phyloP scores from a whole-genome alignment of 192 early-diverging fungal genomes.

The Backusella psychrophila region DNA sequence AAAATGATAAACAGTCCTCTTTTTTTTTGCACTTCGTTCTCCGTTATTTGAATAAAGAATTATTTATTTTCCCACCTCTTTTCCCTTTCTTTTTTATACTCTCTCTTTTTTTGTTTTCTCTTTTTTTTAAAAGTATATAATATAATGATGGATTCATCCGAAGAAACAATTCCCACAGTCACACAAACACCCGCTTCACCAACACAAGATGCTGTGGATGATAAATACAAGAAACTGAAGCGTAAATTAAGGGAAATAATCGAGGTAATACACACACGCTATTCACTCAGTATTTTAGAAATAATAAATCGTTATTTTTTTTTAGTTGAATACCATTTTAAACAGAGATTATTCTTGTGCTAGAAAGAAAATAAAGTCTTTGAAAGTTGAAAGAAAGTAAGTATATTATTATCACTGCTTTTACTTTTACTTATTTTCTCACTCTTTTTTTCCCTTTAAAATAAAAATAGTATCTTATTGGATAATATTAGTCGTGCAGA shows the following conservation, averaged over 20 bases:
- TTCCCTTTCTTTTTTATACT: background rate
- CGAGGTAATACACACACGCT: slow-evolving; percentile 33
- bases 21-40: slow-evolving; percentile 4
- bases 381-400: slow-evolving; percentile 32
- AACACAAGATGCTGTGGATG: slow-evolving; percentile 27
- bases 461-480: slow-evolving; percentile 17
- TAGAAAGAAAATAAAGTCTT: slow-evolving; percentile 24
- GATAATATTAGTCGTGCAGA: slow-evolving; percentile 28
- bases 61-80: slow-evolving; percentile 11
- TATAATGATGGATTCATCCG: background rate
- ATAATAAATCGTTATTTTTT: background rate
- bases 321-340: slow-evolving; percentile 18
- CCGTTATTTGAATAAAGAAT: background rate
- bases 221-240: slow-evolving; percentile 45
- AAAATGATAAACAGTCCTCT: slow-evolving; percentile 3
- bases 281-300: background rate
- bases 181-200: slow-evolving; percentile 3
- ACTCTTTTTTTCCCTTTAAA: background rate
- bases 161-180: slow-evolving; percentile 1
- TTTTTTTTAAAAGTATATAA: background rate
- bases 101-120: background rate
- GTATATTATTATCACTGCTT: background rate
- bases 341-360: slow-evolving; percentile 21
- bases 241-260: slow-evolving; percentile 41
- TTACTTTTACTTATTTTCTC: background rate